phyloP scores from a whole-genome alignment of 2,329 filamentous ascomycete species.

The Colletotrichum musae region DNA sequence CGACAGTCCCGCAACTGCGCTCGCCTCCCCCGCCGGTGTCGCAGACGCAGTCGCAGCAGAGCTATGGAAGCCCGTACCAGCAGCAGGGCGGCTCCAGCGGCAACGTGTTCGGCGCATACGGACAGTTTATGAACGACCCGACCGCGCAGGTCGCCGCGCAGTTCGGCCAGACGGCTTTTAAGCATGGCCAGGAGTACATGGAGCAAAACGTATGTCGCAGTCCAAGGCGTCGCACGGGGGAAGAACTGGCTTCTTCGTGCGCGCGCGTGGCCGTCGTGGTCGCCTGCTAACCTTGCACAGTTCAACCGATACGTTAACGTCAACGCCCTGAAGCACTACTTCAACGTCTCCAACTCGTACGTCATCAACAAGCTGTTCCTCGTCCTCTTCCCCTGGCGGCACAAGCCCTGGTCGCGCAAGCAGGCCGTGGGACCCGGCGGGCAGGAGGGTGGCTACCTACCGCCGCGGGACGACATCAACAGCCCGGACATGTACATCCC shows the following conservation, averaged over 20 bases:
- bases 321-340: slow-evolving; percentile 96
- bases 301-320: slow-evolving; percentile 87
- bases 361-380: slow-evolving; percentile 94
- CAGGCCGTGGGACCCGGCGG: slow-evolving; percentile 80
- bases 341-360: slow-evolving; percentile 98
- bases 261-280: not conserved
- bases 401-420: slow-evolving; percentile 97
- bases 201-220: slow-evolving; percentile 85
- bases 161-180: slow-evolving; percentile 92
- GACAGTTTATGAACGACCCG: slow-evolving; percentile 95
- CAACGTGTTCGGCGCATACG: slow-evolving; percentile 80
- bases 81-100: slow-evolving; percentile 68
- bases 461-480: slow-evolving; percentile 95
- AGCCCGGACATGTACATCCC: slow-evolving; percentile 99
- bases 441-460: slow-evolving; percentile 84
- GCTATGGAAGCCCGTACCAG: slow-evolving; percentile 81
- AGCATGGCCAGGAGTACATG: slow-evolving; percentile 92
- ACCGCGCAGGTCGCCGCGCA: slow-evolving; percentile 96
- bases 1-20: slow-evolving; percentile 95
- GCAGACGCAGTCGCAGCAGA: slow-evolving; percentile 76
- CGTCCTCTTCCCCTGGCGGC: slow-evolving; percentile 97
- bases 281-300: slow-evolving; percentile 49
- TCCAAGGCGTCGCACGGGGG: not conserved
- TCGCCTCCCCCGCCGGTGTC: slow-evolving; percentile 88
- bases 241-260: not conserved